These are phyloP conservation scores for Kluyveromyces siamensis DNA, from an alignment of 805 yeast genomes.

Conservation along the genomic window DNA sequence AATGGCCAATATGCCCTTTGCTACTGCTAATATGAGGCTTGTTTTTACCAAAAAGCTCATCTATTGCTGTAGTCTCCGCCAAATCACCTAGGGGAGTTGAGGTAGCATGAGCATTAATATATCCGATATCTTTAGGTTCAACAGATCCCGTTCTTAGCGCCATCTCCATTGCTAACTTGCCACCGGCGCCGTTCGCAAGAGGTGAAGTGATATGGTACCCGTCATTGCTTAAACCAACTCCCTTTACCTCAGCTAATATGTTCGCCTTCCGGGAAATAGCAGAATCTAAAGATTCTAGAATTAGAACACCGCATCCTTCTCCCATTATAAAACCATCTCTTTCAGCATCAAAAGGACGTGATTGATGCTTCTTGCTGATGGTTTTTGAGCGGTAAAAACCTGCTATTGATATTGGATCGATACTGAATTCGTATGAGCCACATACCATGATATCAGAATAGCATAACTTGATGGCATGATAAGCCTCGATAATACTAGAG, in stretches of 20 bases:
- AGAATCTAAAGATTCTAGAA: slow-evolving; percentile 70
- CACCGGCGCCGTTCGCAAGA: slow-evolving; percentile 72
- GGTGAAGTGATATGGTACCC: slow-evolving; percentile 94
- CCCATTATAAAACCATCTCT: slow-evolving; percentile 87
- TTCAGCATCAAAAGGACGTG: slow-evolving; percentile 76
- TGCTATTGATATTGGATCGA: slow-evolving; percentile 79
- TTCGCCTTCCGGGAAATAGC: slow-evolving; percentile 56
- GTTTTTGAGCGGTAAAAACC: slow-evolving; percentile 90
- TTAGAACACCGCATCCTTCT: slow-evolving; percentile 82
- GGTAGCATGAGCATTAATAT: slow-evolving; percentile 95
- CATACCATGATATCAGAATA: slow-evolving; percentile 83
- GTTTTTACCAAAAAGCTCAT: slow-evolving; percentile 34
- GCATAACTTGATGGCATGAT: slow-evolving; percentile 66
- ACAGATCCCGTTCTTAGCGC: slow-evolving; percentile 52
- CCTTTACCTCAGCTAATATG: slow-evolving; percentile 73
- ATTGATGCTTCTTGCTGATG: slow-evolving; percentile 56
- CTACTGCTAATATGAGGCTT: slow-evolving; percentile 60
- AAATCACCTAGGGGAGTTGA: slow-evolving; percentile 83
- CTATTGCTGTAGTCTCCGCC: slow-evolving; percentile 76
- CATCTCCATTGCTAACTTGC: slow-evolving; percentile 68
- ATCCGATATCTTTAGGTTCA: slow-evolving; percentile 45
- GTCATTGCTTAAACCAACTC: slow-evolving; percentile 90
- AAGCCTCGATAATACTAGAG: slow-evolving; percentile 90
- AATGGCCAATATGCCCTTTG: slow-evolving; percentile 89
- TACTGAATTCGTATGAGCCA: slow-evolving; percentile 86